phyloP scores from a whole-genome alignment of 2,329 filamentous ascomycete species.

The Penicillium hordei region DNA sequence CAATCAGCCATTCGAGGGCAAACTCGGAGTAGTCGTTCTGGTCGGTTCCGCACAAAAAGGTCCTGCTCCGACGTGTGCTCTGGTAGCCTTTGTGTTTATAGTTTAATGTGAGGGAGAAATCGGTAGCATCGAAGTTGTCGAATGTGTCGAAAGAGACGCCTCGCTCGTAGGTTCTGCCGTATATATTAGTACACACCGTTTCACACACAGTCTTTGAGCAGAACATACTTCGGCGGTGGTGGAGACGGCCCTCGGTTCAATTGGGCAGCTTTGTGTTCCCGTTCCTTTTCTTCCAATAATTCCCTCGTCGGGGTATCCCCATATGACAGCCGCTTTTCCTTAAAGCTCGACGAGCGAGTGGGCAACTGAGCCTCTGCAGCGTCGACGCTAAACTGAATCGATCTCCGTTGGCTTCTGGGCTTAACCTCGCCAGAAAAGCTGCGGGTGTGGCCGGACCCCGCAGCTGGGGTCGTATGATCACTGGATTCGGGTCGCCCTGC shows the following conservation, averaged over 20 bases:
- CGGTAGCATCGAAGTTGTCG: conserved; percentile 63
- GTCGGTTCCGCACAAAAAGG: conserved; percentile 87
- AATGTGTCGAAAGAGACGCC: conserved; percentile 77
- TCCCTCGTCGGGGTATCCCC: conserved; percentile 18
- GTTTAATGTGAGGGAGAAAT: conserved; percentile 78
- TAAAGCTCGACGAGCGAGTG: conserved; percentile 29
- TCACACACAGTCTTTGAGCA: background rate
- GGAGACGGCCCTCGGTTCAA: conserved; percentile 38
- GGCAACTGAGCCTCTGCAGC: conserved; percentile 30
- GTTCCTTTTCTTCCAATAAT: conserved; percentile 21
- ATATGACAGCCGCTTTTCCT: conserved; percentile 28
- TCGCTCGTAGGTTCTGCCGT: conserved; percentile 59
- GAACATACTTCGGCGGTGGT: conserved; percentile 43
- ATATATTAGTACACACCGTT: conserved; percentile 6
- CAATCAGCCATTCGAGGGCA: conserved; percentile 86
- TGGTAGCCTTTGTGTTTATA: conserved; percentile 85
- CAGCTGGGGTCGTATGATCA: conserved; percentile 14
- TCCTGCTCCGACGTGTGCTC: conserved; percentile 74
- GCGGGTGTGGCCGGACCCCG: conserved; percentile 20
- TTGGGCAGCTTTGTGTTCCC: conserved; percentile 25
- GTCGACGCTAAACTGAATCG: conserved; percentile 42
- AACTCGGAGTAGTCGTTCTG: conserved; percentile 91
- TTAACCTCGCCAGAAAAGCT: conserved; percentile 26
- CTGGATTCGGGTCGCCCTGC: conserved; percentile 15
- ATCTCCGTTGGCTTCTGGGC: conserved; percentile 33